phyloP scores from a whole-genome alignment of 2,329 filamentous ascomycete genomes.

The Clonostachys sp. region DNA sequence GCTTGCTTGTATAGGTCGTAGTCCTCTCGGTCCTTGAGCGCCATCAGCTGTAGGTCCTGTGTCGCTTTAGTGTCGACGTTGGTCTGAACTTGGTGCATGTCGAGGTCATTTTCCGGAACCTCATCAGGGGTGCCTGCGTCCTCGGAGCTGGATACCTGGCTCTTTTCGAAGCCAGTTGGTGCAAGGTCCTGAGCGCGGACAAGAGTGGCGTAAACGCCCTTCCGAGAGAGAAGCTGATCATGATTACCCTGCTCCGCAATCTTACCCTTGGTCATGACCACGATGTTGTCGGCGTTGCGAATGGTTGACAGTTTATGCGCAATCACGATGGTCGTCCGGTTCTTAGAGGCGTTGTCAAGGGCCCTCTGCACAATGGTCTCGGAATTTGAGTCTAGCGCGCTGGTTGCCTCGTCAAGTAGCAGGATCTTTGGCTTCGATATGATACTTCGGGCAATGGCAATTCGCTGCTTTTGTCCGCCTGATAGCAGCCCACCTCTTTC shows the following conservation, averaged over 20 bases:
- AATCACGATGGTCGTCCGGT: constrained; percentile 57
- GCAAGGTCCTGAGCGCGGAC: constrained; percentile 11
- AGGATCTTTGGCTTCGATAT: constrained; percentile 39
- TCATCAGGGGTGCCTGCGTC: not conserved
- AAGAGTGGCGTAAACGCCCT: constrained; percentile 9
- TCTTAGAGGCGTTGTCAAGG: constrained; percentile 41
- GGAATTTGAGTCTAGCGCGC: constrained; percentile 32
- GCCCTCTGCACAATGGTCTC: constrained; percentile 44
- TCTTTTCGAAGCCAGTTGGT: not conserved
- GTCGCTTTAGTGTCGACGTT: not conserved
- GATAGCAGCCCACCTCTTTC: constrained; percentile 66
- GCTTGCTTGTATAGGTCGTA: constrained; percentile 1
- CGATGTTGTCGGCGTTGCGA: constrained; percentile 53
- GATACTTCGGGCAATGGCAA: constrained; percentile 62
- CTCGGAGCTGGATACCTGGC: not conserved
- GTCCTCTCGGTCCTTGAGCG: constrained; percentile 4
- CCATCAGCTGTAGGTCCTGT: not conserved
- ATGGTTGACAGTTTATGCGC: constrained; percentile 51
- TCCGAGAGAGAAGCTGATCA: constrained; percentile 5
- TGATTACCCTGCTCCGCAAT: constrained; percentile 45
- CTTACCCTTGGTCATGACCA: constrained; percentile 50
- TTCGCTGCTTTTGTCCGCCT: constrained; percentile 94
- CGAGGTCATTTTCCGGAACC: not conserved
- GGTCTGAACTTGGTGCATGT: not conserved
- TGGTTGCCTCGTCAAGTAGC: constrained; percentile 60